Evolutionary conservation across 352 stramenopile genomes (phyloP), one percentile per base, ranked within the genome.

Genomic region (Phytophthora ramorum): DNA sequence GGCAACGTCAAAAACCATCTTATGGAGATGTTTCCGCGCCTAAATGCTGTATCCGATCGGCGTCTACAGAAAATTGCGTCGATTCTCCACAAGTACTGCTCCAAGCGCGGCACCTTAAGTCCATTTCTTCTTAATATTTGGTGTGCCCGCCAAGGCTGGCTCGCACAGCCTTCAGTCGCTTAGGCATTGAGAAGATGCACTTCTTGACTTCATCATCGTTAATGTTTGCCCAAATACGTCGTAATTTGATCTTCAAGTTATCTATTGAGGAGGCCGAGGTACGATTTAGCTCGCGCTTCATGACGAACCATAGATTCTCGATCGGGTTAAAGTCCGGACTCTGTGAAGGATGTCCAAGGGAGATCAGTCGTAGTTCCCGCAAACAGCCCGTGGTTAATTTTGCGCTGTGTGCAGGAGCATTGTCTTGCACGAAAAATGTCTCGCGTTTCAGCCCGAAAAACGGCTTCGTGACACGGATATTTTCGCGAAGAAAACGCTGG

Each of bases 1-100:
- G n/a, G n/a, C n/a, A n/a, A n/a, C n/a, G n/a, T n/a, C n/a, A 68
- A 68, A 8, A 68, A 68, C 14, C 51, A 62, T 20, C n/a, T 68
- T 2, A 13, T 68, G 6, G 51, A 68, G 4, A 3, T 58, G 1
- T 68, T 40, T 7, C 60, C 44, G 6, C 17, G 10, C 7, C 35
- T 62, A 6, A 20, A 47, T 8, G 26, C n/a, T 26, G 50, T 62
- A 0, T 32, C 44, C 0, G 13, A 24, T 16, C 20, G 44, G 2
- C 10, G 44, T 2, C 14, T 62, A n/a, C 50, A 62, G 44, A 62
- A 68, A 19, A 51, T 52, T n/a, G 43, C 41, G 10, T 67, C 59
- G 1, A 56, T 67, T 28, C 20, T 67, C 14, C 30, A 40, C 9
- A 59, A 59, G 9, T 16, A 59, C 26, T 59, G 51, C 40, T 22